phyloP scores from a whole-genome alignment of 192 early-diverging fungal genomes.

The Coemansia asiatica region DNA sequence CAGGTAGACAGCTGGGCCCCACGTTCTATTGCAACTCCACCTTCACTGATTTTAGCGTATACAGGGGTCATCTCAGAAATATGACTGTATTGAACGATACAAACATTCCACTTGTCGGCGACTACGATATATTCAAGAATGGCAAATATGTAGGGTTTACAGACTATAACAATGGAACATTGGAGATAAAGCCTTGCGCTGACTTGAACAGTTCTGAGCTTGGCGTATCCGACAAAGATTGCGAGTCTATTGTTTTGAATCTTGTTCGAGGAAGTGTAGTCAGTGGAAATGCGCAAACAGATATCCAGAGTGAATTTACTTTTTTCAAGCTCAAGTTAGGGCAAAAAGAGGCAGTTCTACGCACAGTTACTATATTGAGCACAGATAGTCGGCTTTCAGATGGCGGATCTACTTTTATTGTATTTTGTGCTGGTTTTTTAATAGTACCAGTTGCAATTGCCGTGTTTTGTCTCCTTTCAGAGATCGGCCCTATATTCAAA shows the following conservation, averaged over 20 bases:
- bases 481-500: background rate
- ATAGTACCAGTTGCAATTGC: too few relatives aligned
- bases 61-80: slow-evolving; percentile 37
- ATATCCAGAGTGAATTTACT: slow-evolving; percentile 24
- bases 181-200: slow-evolving; percentile 34
- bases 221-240: slow-evolving; percentile 14
- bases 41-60: slow-evolving; percentile 16
- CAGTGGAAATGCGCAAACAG: slow-evolving; percentile 21
- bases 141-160: slow-evolving; percentile 18
- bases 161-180: slow-evolving; percentile 46
- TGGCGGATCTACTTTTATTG: background rate
- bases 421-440: background rate
- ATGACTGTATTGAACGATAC: slow-evolving; percentile 39
- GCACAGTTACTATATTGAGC: slow-evolving; percentile 41
- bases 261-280: slow-evolving; percentile 25
- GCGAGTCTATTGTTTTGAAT: slow-evolving; percentile 30
- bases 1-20: slow-evolving; percentile 16
- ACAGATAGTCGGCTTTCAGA: slow-evolving; percentile 3
- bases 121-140: slow-evolving; percentile 31
- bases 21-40: slow-evolving; percentile 16
- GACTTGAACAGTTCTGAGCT: slow-evolving; percentile 18
- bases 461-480: too few relatives aligned
- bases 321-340: slow-evolving; percentile 43
- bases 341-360: slow-evolving; percentile 10
- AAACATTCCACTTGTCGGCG: slow-evolving; percentile 28